These are phyloP conservation scores for Skeletonema potamos DNA, from an alignment of 108 stramenopile genomes.

Conservation along the genomic window DNA sequence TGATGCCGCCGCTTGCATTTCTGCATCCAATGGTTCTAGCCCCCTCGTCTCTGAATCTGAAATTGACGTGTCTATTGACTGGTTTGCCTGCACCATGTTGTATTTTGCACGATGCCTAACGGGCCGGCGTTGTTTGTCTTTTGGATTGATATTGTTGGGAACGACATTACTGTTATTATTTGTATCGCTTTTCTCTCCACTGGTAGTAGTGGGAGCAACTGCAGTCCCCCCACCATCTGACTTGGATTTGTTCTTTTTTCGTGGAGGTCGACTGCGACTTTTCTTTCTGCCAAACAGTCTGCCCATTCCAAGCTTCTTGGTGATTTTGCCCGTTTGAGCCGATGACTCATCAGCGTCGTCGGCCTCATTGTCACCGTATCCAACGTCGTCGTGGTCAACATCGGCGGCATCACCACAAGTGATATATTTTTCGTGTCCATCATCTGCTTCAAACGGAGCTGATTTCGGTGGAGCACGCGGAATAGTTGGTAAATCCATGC, in stretches of 20 bases:
- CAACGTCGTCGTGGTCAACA: not conserved
- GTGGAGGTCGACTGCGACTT: not conserved
- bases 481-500: not conserved
- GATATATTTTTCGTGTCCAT: not conserved
- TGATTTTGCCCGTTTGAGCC: not conserved
- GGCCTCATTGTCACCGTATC: not conserved
- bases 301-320: not conserved
- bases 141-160: not conserved
- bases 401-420: not conserved
- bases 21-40: conserved; percentile 10
- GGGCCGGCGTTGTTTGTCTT: not conserved
- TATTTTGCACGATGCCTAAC: not conserved
- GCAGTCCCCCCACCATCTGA: not conserved
- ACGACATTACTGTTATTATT: not conserved
- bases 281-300: not conserved
- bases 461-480: not conserved
- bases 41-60: conserved; percentile 1
- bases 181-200: not conserved
- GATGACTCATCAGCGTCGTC: not conserved
- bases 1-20: conserved; percentile 3
- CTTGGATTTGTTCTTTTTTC: not conserved
- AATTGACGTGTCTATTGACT: not conserved
- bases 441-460: not conserved
- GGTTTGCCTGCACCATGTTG: not conserved
- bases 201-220: not conserved